These are phyloP conservation scores for Cordia subcordata DNA, from an alignment of 257 asterid genomes.

Conservation along the genomic window DNA sequence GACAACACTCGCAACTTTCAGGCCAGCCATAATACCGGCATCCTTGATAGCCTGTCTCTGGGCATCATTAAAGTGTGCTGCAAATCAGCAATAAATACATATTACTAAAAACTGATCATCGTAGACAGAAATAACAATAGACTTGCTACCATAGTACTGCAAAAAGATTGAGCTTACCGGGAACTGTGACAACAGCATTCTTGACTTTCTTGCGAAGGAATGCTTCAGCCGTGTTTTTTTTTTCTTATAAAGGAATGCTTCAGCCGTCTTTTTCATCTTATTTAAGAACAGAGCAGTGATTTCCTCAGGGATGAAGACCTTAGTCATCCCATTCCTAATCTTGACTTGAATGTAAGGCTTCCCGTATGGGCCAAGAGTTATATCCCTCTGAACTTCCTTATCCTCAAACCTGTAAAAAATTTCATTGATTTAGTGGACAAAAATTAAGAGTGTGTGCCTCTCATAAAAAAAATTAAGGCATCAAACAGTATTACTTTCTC, in stretches of 20 bases:
- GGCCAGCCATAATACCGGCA: conserved; percentile 8
- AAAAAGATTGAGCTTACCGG: conserved; percentile 1
- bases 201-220: conserved; percentile 12
- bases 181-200: conserved; percentile 14
- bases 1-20: conserved; percentile 5
- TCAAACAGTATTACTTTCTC: conserved; percentile 5
- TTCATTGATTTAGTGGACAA: background rate
- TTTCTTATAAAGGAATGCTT: conserved; percentile 14
- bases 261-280: conserved; percentile 16
- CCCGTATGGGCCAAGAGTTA: conserved; percentile 10
- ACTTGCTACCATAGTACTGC: background rate
- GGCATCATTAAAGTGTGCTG: conserved; percentile 13
- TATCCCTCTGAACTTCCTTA: conserved; percentile 8
- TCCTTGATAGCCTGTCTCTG: conserved; percentile 14
- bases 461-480: background rate
- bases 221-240: conserved; percentile 15
- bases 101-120: too few relatives aligned
- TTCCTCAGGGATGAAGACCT: conserved; percentile 15
- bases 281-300: conserved; percentile 9
- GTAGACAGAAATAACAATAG: background rate
- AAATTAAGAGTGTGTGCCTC: background rate
- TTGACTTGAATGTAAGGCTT: conserved; percentile 14
- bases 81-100: background rate
- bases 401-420: conserved; percentile 5
- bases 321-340: conserved; percentile 11